These are phyloP conservation scores for Citeromyces hawaiiensis DNA, from an alignment of 1,139 yeast species.

Conservation along the genomic window DNA sequence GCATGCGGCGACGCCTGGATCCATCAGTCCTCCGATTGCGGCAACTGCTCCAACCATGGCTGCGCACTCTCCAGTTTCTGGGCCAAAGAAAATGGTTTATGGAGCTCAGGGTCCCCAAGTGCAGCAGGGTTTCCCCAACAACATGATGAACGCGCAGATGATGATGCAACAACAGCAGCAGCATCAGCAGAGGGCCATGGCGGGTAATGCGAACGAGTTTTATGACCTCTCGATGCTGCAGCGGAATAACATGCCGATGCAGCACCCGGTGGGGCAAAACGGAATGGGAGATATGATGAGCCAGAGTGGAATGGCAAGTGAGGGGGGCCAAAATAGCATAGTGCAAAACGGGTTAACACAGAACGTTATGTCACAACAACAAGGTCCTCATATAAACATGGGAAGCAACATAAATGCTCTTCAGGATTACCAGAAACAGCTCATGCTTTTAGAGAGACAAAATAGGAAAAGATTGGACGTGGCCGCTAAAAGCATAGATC, in stretches of 20 bases:
- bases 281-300: neutral
- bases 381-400: conserved; percentile 1
- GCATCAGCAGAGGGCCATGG: conserved; percentile 1
- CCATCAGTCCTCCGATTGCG: neutral
- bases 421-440: conserved; percentile 43
- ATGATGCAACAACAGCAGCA: conserved; percentile 3
- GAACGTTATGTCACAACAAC: conserved; percentile 5
- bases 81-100: neutral
- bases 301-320: neutral
- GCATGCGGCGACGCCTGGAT: conserved; percentile 5
- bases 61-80: conserved; percentile 17
- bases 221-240: neutral
- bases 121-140: conserved; percentile 1
- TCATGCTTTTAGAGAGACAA: conserved; percentile 38
- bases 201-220: neutral
- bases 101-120: neutral
- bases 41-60: conserved; percentile 3
- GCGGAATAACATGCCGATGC: neutral
- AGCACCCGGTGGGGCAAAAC: conserved; percentile 1
- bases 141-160: neutral
- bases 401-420: conserved; percentile 15
- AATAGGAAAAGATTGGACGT: conserved; percentile 32
- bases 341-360: conserved; percentile 2
- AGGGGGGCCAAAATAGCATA: neutral
- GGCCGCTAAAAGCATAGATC: conserved; percentile 24